phyloP scores from a whole-genome alignment of 768 basidiomycete genomes.

The Mycena filopes region DNA sequence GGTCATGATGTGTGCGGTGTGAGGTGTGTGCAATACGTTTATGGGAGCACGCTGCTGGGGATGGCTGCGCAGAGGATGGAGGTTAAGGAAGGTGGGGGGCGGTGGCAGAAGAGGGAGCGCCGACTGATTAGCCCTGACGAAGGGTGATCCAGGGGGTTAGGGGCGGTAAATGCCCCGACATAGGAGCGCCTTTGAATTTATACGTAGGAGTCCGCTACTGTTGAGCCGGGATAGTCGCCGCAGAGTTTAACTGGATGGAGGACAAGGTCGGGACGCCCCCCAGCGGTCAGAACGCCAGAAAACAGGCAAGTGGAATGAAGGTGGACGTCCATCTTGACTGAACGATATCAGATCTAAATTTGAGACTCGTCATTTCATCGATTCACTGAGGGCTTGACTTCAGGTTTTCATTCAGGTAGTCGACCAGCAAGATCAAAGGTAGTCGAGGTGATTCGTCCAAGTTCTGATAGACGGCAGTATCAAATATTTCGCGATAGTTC shows the following conservation, averaged over 20 bases:
- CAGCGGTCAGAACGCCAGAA: too few species aligned
- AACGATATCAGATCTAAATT: too few species aligned
- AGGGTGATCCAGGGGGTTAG: conserved; percentile 12
- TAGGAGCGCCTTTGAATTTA: conserved; percentile 1
- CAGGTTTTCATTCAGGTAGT: too few species aligned
- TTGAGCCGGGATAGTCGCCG: background rate
- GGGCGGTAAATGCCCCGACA: background rate
- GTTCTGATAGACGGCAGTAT: background rate
- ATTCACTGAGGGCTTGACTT: too few species aligned
- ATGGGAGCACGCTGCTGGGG: background rate
- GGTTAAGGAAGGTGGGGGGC: background rate
- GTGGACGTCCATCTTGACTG: too few species aligned
- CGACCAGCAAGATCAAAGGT: too few species aligned
- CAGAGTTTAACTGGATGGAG: conserved; percentile 1
- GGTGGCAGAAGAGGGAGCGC: background rate
- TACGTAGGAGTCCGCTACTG: background rate
- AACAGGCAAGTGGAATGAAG: too few species aligned
- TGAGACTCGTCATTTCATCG: too few species aligned
- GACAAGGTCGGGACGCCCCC: background rate
- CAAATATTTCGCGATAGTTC: too few species aligned
- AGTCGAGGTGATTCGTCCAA: too few species aligned
- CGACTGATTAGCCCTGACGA: conserved; percentile 7
- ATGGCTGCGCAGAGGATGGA: background rate
- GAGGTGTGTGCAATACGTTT: background rate
- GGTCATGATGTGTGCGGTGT: background rate